Base-by-base conservation (phyloP, 306 rosid genomes). In the Trifolium dubium region DNA sequence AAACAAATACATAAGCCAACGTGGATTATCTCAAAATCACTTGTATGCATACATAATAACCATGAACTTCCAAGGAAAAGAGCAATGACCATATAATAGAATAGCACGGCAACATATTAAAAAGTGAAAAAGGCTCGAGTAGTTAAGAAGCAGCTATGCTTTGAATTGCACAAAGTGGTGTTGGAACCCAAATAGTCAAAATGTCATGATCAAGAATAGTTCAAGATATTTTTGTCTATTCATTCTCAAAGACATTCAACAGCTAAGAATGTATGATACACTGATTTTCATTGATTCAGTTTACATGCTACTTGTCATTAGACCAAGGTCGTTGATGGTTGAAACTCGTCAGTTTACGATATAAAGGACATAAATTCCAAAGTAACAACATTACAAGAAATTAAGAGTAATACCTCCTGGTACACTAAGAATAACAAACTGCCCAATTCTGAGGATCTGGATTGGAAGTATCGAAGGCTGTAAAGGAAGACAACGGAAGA, bases 381-480 rank as follows among this genome's bases (percentile, higher is more conserved):
- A 19, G 54, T 34, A 61, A 10, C 34, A 40, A 9, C 54, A 50
- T 61, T 53, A 35, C 35, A 7, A 29, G 71, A 67, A 64, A 61
- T 40, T 47, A 68, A 54, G 61, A 41, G 35, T 49, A 64, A 64
- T 65, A 94, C 98, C 98, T 91, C 89, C 97, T 23, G 98, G 98
- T 71, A 88, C 98, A 77, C 91, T 86, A 53, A 94, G 96, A 85
- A 94, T 89, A 58, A 87, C 86, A 39, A 94, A 81, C 89, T 89
- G 92, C 79, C 98, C 98, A 55, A 94, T 76, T 74, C 72, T 86
- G 58, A 94, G 67, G 74, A 94, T 91, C 88, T 94, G 98, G 83
- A 94, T 80, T 74, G 98, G 98, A 87, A 94, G 97, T 86, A 94
- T 82, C 55, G 98, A 82, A 82, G 98, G 97, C 98, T 94, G 85